Base-by-base conservation (phyloP, 257 asterid genomes). In the Coffea canephora region DNA sequence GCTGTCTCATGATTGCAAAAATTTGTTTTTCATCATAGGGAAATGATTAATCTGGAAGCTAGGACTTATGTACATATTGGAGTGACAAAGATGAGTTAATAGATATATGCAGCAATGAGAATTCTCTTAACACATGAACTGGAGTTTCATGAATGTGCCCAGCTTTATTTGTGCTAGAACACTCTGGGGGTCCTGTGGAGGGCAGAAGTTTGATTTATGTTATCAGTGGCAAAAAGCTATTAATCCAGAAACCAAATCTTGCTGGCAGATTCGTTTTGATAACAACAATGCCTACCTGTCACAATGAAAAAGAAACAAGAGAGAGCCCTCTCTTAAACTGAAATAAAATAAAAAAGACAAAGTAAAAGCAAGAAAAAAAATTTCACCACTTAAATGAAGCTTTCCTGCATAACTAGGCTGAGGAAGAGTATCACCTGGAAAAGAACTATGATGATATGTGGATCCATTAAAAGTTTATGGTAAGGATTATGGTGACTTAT, bases 21-120 rank as follows among this genome's bases (percentile, higher is more conserved):
- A 39, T 39, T 69, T 52, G 70, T 41, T 66, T 36, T 31, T 50
- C 73, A 45, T 25, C 6, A 65, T 41, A 23, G 68, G 68, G 19
- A 19, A 34, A 73, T 59, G 34, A 34, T 27, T 73, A 19, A 79
- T 72, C 27, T n/a, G 55, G 78, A 71, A 27, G 67, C 66, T 72
- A 9, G 71, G 34, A 7, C 48, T 43, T 16, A 68, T 45, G 52
- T 43, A 15, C 21, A 52, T 12, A 67, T 54, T 69, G 45, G 67
- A 78, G 71, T 54, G 43, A 19, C 1, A 71, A 55, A 8, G 19
- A 45, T 61, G 12, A 46, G 16, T 77, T 54, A 48, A 31, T 18
- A 39, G 73, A 77, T 50, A 7, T 11, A 61, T 45, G 31, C 43
- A 64, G 23, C 15, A 19, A 13, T 10, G 19, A 59, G 67, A 34